A percentile compares a stretch with the other conserved stretches of the same genome.
phyloP scores from a whole-genome alignment of 306 rosid species.

The Astragalus glycyphyllos region DNA sequence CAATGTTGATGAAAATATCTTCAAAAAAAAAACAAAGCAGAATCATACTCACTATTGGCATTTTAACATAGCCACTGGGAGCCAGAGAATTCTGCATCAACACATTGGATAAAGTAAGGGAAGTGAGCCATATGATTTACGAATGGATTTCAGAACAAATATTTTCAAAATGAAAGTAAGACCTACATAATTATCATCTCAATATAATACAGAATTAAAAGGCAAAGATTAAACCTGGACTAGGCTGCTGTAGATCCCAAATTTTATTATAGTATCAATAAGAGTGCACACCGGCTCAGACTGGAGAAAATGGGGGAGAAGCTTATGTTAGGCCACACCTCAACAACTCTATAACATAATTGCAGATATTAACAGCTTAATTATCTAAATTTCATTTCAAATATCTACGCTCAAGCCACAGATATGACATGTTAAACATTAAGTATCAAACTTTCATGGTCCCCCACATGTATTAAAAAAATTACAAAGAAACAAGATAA shows the following conservation, averaged over 20 bases:
- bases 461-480: background rate
- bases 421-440: slow-evolving; percentile 11
- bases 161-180: background rate
- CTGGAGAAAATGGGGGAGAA: slow-evolving; percentile 46
- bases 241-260: slow-evolving; percentile 62
- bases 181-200: slow-evolving; percentile 26
- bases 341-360: slow-evolving; percentile 2
- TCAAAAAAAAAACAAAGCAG: slow-evolving; percentile 29
- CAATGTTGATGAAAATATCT: slow-evolving; percentile 16
- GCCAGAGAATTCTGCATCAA: slow-evolving; percentile 73
- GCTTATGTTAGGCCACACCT: slow-evolving; percentile 28
- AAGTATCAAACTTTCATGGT: background rate
- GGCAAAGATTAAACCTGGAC: slow-evolving; percentile 63
- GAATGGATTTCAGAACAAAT: slow-evolving; percentile 19
- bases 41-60: slow-evolving; percentile 73
- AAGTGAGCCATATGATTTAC: background rate
- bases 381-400: slow-evolving; percentile 20
- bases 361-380: slow-evolving; percentile 31
- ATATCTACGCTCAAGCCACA: slow-evolving; percentile 16
- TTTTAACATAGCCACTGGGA: slow-evolving; percentile 82
- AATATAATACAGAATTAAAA: slow-evolving; percentile 8
- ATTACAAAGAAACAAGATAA: background rate
- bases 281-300: slow-evolving; percentile 63
- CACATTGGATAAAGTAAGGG: slow-evolving; percentile 25
- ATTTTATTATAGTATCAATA: slow-evolving; percentile 54